phyloP scores from a whole-genome alignment of 2,329 filamentous ascomycete species.

The Sclerotinia glacialis region DNA sequence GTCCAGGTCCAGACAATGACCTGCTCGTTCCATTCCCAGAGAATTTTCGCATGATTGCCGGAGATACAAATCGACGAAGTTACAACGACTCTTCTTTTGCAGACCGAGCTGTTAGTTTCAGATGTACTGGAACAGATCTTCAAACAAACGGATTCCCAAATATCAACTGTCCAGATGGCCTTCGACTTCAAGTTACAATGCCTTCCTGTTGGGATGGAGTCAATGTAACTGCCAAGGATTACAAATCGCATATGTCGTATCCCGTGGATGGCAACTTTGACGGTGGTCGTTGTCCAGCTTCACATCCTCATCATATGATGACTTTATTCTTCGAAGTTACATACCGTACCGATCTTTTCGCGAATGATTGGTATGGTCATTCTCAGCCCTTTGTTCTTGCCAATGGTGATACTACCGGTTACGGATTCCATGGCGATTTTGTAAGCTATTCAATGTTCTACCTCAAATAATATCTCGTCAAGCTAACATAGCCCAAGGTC shows the following conservation, averaged over 20 bases:
- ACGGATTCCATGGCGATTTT: slow-evolving; percentile 24
- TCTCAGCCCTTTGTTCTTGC: slow-evolving; percentile 40
- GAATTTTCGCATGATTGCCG: slow-evolving; percentile 48
- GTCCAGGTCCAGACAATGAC: slow-evolving; percentile 19
- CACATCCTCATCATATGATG: slow-evolving; percentile 54
- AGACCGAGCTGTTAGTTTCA: slow-evolving; percentile 42
- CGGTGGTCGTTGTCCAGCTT: slow-evolving; percentile 48
- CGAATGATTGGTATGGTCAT: slow-evolving; percentile 59
- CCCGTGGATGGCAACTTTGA: slow-evolving; percentile 41
- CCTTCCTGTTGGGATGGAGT: slow-evolving; percentile 61
- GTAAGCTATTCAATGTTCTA: neutral
- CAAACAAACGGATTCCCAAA: slow-evolving; percentile 53
- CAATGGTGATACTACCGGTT: slow-evolving; percentile 22
- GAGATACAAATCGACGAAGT: slow-evolving; percentile 37
- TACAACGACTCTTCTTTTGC: slow-evolving; percentile 18
- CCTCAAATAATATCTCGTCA: neutral
- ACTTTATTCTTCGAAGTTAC: slow-evolving; percentile 60
- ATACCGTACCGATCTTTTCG: slow-evolving; percentile 54
- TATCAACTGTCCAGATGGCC: slow-evolving; percentile 51
- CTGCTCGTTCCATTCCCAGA: slow-evolving; percentile 29
- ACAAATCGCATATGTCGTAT: slow-evolving; percentile 56
- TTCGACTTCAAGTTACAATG: slow-evolving; percentile 55
- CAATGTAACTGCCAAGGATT: slow-evolving; percentile 53
- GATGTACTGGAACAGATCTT: slow-evolving; percentile 49
- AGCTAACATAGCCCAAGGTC: slow-evolving; percentile 8